Conservation (phyloP, 257 asterid species). For the Lycium ferocissimum region DNA sequence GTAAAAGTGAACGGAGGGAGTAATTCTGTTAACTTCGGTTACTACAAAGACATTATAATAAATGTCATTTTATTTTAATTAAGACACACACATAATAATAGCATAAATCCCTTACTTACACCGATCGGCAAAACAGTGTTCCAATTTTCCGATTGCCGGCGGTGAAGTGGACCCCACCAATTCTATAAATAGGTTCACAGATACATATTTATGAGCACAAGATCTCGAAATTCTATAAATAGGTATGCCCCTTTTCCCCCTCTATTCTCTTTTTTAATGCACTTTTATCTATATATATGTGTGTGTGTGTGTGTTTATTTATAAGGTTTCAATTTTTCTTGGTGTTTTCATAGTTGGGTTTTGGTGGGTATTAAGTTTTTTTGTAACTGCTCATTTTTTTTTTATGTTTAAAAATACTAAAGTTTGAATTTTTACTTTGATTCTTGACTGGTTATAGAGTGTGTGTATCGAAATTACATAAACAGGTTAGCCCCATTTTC, state of each 20-base stretch:
- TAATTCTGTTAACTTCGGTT: no score
- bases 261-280: conserved; percentile 13
- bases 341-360: no score
- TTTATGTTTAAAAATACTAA: neutral
- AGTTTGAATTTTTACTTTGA: neutral
- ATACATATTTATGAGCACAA: conserved; percentile 62
- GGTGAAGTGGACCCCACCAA: conserved; percentile 43
- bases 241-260: conserved; percentile 4
- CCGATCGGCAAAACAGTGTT: conserved; percentile 2
- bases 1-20: no score
- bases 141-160: conserved; percentile 27
- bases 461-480: neutral
- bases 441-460: neutral
- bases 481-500: no score
- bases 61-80: no score
- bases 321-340: no score
- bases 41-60: no score
- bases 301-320: neutral
- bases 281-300: conserved; percentile 6
- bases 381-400: neutral
- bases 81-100: no score
- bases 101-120: neutral
- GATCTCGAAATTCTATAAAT: conserved; percentile 47
- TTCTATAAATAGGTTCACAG: conserved; percentile 49
- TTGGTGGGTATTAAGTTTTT: no score